Base-by-base conservation (phyloP, 2,329 filamentous ascomycete species). In the Fusarium sp. region DNA sequence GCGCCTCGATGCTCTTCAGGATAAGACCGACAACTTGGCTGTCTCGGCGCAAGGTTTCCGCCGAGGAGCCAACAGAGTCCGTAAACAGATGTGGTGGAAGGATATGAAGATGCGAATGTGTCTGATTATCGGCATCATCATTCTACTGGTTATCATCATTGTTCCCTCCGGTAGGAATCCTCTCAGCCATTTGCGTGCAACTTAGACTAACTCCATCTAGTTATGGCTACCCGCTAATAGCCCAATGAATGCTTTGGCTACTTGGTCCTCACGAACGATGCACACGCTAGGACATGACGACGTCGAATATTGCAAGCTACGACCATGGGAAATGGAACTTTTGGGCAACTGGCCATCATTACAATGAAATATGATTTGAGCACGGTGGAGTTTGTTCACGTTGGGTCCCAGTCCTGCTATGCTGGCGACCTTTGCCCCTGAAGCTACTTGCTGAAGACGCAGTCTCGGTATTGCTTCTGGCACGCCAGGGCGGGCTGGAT, bases 51-150 rank as follows among this genome's bases (percentile, higher is more conserved):
- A 97, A 80, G 94, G 93, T 67, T 99, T 99, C 88, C 93, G 94
- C 76, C 91, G 94, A 72, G 95, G 96, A 70, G 96, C 96, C 81
- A 99, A 98, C 85, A 87, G 93, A 75, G 95, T 99, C 74, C 90
- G 96, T 81, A 95, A 94, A 86, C 90, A 97, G 82, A 98, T 98
- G 95, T 98, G 95, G 95, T 98, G 94, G 95, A 98, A 98, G 88
- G 95, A 98, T 78, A 97, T 97, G 93, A 98, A 98, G 89, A 99
- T 99, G 96, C 90, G 96, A 81, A 96, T 97, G 86, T 98, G 95
- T 83, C 85, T 99, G 74, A 92, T 97, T 78, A 86, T 90, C 62
- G 96, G 94, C 76, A 92, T 99, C 81, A 91, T 98, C 79, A 87
- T 98, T 73, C 86, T 99, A 74, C 87, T 99, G 72, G 84, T 97